Evolutionary conservation across 306 rosid genomes (phyloP).

Genomic region (Purshia tridentata): DNA sequence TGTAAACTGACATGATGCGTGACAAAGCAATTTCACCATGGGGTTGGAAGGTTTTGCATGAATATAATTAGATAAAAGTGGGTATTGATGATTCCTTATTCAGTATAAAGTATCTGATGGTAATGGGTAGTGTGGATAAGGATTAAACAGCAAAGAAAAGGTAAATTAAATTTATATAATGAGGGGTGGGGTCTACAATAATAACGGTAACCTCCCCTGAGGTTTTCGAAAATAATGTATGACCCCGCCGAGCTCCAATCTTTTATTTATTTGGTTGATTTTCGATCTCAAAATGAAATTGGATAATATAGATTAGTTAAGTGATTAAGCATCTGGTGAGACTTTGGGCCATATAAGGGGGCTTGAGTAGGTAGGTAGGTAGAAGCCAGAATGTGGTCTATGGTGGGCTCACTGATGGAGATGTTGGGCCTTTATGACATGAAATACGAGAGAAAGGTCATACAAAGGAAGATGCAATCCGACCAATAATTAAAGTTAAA

Average conservation of each 20-base stretch:
- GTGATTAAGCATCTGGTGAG: not conserved
- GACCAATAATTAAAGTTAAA: constrained; percentile 11
- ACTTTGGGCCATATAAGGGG: constrained; percentile 8
- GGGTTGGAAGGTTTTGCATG: not conserved
- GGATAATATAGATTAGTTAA: not conserved
- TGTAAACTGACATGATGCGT: not conserved
- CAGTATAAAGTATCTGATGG: constrained; percentile 3
- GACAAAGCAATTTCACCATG: not conserved
- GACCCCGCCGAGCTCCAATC: not conserved
- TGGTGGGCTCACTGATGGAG: not conserved
- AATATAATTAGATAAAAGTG: not conserved
- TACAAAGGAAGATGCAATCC: constrained; percentile 15
- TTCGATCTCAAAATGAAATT: too few relatives aligned
- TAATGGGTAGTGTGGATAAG: constrained; percentile 7
- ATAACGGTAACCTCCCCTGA: constrained; percentile 27
- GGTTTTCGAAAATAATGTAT: not conserved
- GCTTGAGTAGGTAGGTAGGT: constrained; percentile 10
- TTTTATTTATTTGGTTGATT: not conserved
- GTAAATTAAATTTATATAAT: not conserved
- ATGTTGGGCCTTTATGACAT: not conserved
- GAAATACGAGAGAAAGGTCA: not conserved
- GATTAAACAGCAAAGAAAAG: not conserved
- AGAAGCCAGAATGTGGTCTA: not conserved
- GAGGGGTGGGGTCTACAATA: constrained; percentile 24
- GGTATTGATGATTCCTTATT: not conserved